A percentile compares a stretch with the other conserved stretches of the same genome.
Evolutionary conservation across 2,329 filamentous ascomycete species (phyloP).

Genomic region (Aureobasidium subglaciale): DNA sequence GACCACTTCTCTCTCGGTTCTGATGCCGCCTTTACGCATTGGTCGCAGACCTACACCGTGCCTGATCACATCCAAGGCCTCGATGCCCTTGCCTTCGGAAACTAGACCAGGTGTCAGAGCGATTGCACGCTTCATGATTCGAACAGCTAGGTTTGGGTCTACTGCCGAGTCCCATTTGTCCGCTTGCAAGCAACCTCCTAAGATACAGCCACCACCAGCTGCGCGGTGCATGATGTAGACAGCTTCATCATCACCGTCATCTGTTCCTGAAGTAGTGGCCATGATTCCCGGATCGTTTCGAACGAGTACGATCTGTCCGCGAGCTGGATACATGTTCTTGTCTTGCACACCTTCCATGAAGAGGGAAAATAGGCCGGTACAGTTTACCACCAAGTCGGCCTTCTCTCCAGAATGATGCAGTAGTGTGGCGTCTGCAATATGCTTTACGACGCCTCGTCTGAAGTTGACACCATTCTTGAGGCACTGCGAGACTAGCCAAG

Average conservation of each 20-base stretch:
- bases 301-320: constrained; percentile 79
- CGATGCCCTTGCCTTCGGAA: constrained; percentile 56
- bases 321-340: constrained; percentile 61
- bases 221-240: constrained; percentile 80
- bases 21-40: constrained; percentile 62
- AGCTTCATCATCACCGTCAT: constrained; percentile 65
- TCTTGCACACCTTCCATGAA: constrained; percentile 79
- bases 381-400: constrained; percentile 72
- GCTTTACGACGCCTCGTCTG: constrained; percentile 41
- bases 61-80: constrained; percentile 66
- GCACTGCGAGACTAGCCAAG: constrained; percentile 78
- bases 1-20: constrained; percentile 66
- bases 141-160: constrained; percentile 68
- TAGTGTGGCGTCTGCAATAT: constrained; percentile 63
- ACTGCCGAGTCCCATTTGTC: constrained; percentile 71
- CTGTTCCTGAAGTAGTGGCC: constrained; percentile 62
- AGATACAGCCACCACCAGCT: constrained; percentile 68
- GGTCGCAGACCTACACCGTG: constrained; percentile 80
- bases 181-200: constrained; percentile 80
- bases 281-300: constrained; percentile 69
- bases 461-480: constrained; percentile 60
- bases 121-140: constrained; percentile 77
- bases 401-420: constrained; percentile 51
- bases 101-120: constrained; percentile 58
- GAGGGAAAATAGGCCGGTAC: constrained; percentile 69